Evolutionary conservation across 2,329 filamentous ascomycete genomes (phyloP), one percentile per base, ranked within the genome.

Genomic region (Arthroderma sp.): DNA sequence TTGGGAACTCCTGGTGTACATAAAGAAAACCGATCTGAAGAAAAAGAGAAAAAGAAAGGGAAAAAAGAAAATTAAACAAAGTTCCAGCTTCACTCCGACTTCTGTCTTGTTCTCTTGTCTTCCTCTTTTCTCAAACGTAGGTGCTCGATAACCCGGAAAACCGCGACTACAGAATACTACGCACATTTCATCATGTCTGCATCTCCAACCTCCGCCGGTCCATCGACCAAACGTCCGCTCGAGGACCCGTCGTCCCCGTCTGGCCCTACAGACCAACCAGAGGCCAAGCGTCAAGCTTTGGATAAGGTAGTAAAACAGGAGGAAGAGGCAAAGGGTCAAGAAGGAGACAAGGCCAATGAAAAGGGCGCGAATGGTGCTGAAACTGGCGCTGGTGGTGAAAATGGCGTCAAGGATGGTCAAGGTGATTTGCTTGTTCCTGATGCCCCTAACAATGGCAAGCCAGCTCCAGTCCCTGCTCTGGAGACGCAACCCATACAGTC

Each of bases 171-270:
- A 54, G 60, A 41, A 38, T 17, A 51, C 57, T 58, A 61, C 61
- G 66, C 63, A 67, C 60, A 60, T 65, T 70, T 74, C 74, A 81
- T 73, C 66, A 91, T 91, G 87, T 90, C 87, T 76, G 81, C 85
- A 62, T 89, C 74, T 63, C 75, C 75, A 57, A 69, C 67, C 62
- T 75, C 72, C 60, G 76, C 72, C 58, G 69, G 76, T 59, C 71
- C 75, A 62, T 76, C 76, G 61, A 71, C 75, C 62, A 98, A 98
- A 82, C 90, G 93, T 68, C 93, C 93, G 61, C 83, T 98, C 63
- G 93, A 98, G 79, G 93, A 97, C 70, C 87, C 91, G 9, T 97
- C 93, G 17, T 98, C 93, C 8, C 93, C 93, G 37, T 95, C 90
- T 33, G 87, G 87, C 61, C 86, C 87, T 39, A 89, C 83, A 70